phyloP scores from a whole-genome alignment of 106 monocot genomes.

The Phalaenopsis equestris region DNA sequence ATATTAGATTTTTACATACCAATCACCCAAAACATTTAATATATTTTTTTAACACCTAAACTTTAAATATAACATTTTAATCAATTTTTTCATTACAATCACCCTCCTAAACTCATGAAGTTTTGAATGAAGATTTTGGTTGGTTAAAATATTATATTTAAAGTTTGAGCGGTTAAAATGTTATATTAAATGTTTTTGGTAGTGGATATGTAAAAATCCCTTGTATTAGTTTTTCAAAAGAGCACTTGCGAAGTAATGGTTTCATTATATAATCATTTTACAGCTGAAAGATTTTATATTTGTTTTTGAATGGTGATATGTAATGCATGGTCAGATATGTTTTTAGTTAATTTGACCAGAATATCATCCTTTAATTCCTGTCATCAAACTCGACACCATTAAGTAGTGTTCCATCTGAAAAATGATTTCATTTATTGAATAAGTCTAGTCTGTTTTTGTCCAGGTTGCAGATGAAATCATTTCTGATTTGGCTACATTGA shows the following conservation, averaged over 20 bases:
- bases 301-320: not conserved
- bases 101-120: too few relatives aligned
- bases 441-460: not conserved
- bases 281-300: not conserved
- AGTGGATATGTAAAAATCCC: too few relatives aligned
- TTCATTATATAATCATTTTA: not conserved
- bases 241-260: constrained; percentile 2
- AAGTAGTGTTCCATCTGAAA: not conserved
- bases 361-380: not conserved
- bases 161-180: too few relatives aligned
- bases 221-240: not conserved
- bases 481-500: constrained; percentile 31
- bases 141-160: too few relatives aligned
- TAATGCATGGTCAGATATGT: not conserved
- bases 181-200: too few relatives aligned
- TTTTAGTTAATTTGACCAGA: not conserved
- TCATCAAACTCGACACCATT: not conserved
- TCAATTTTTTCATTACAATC: too few relatives aligned
- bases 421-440: not conserved
- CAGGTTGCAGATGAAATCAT: constrained; percentile 79
- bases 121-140: too few relatives aligned
- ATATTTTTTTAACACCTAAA: too few relatives aligned
- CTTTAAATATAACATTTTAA: too few relatives aligned
- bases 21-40: too few relatives aligned
- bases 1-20: too few relatives aligned